Percentiles rank a stretch among this genome's conserved stretches.
These are phyloP conservation scores for Rosellinia necatrix DNA, from an alignment of 2,329 filamentous ascomycete genomes.

Conservation along the genomic window DNA sequence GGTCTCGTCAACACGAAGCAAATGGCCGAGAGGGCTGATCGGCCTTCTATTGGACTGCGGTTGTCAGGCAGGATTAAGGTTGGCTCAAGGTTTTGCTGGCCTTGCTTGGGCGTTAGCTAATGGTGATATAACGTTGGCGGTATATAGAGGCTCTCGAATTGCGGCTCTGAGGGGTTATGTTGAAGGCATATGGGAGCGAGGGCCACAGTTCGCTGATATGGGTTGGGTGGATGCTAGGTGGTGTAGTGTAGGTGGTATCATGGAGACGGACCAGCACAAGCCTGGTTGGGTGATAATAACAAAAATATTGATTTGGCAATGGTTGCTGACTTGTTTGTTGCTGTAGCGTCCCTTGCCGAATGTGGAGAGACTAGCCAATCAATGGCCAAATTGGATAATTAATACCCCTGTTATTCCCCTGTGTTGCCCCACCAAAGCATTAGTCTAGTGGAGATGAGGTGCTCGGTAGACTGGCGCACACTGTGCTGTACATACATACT, in stretches of 20 bases:
- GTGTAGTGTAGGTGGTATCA: neutral
- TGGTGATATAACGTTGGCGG: neutral
- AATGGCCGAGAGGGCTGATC: too few species aligned
- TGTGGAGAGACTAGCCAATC: conserved; percentile 5
- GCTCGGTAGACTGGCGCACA: neutral
- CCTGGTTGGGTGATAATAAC: conserved; percentile 22
- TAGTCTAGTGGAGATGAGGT: neutral
- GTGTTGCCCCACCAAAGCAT: conserved; percentile 20
- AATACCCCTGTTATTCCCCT: conserved; percentile 7
- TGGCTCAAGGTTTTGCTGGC: neutral
- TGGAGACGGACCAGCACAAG: too few species aligned
- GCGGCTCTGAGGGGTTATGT: conserved; percentile 4
- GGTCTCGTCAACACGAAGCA: too few species aligned
- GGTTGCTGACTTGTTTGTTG: conserved; percentile 15
- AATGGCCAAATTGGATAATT: neutral
- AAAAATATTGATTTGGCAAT: conserved; percentile 28
- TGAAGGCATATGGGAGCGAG: too few species aligned
- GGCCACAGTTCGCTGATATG: too few species aligned
- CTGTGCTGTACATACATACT: too few species aligned
- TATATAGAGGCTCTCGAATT: neutral
- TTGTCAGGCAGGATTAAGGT: too few species aligned
- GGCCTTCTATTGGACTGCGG: too few species aligned
- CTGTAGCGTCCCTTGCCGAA: conserved; percentile 10
- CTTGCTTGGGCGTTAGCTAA: neutral
- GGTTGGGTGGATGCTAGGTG: neutral